A percentile compares a stretch with the other conserved stretches of the same genome.
Conservation (phyloP, 768 basidiomycete species). For the Phylloporus scabripes region DNA sequence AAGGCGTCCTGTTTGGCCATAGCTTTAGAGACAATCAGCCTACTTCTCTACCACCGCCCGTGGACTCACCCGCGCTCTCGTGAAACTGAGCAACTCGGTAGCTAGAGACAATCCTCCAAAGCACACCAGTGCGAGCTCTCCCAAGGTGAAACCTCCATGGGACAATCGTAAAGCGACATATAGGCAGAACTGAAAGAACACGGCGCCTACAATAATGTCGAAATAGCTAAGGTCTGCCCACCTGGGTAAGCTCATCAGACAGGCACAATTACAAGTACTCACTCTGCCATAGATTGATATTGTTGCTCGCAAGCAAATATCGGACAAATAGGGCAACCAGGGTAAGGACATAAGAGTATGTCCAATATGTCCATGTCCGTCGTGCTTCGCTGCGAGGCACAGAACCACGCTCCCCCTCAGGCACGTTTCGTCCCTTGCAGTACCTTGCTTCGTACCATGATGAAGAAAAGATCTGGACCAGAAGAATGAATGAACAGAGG, state of each 20-base stretch:
- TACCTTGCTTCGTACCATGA: conserved; percentile 64
- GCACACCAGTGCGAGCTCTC: conserved; percentile 85
- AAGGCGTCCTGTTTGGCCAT: conserved; percentile 72
- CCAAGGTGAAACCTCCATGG: conserved; percentile 91
- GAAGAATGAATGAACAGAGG: conserved; percentile 71
- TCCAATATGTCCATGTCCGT: conserved; percentile 57
- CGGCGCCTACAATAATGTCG: conserved; percentile 64
- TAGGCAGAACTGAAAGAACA: conserved; percentile 88
- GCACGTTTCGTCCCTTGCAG: conserved; percentile 35
- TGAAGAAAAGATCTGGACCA: conserved; percentile 75
- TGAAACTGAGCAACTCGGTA: conserved; percentile 83
- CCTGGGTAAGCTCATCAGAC: conserved; percentile 1
- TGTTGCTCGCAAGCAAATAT: conserved; percentile 36
- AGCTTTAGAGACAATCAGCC: conserved; percentile 43
- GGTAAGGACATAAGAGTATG: conserved; percentile 56
- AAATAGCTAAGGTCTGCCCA: conserved; percentile 67
- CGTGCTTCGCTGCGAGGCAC: conserved; percentile 69
- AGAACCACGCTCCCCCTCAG: conserved; percentile 67
- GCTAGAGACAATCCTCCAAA: conserved; percentile 83
- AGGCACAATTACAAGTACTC: conserved; percentile 23
- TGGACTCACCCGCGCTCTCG: conserved; percentile 65
- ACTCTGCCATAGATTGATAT: conserved; percentile 69
- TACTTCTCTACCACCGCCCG: background rate
- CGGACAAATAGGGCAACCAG: conserved; percentile 46
- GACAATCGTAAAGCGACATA: conserved; percentile 88